Conservation (phyloP, 345 rosid genomes). For the Rhodamnia argentea region DNA sequence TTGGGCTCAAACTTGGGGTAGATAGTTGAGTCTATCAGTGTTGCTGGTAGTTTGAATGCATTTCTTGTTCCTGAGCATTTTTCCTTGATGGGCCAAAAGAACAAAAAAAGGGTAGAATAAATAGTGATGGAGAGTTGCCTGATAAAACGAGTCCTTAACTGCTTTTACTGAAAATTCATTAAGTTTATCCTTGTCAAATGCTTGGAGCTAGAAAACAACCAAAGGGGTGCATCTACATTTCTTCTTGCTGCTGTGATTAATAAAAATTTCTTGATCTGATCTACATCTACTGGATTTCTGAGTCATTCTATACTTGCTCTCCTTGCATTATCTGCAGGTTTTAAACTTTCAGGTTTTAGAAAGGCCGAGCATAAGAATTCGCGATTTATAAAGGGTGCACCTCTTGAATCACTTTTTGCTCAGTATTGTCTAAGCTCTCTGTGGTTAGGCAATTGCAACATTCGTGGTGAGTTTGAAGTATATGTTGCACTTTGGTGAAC, state of each 20-base stretch:
- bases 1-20: background rate
- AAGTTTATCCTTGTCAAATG: background rate
- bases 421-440: constrained; percentile 78
- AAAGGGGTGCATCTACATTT: background rate
- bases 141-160: background rate
- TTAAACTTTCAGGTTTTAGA: constrained; percentile 30
- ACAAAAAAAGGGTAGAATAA: background rate
- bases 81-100: background rate
- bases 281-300: background rate
- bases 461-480: constrained; percentile 35
- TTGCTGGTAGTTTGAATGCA: background rate
- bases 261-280: background rate
- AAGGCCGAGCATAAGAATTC: constrained; percentile 61
- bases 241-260: background rate
- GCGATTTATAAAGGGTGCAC: constrained; percentile 84
- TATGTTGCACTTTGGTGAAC: background rate
- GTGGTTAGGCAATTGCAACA: constrained; percentile 92
- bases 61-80: background rate
- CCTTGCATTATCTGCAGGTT: constrained; percentile 33
- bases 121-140: background rate
- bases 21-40: background rate
- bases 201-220: background rate
- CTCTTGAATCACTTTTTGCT: constrained; percentile 67
- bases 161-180: background rate
- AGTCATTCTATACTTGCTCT: background rate